Conservation (phyloP, 225 moss, liverwort and hornwort species). For the Rhytidiadelphus loreus region DNA sequence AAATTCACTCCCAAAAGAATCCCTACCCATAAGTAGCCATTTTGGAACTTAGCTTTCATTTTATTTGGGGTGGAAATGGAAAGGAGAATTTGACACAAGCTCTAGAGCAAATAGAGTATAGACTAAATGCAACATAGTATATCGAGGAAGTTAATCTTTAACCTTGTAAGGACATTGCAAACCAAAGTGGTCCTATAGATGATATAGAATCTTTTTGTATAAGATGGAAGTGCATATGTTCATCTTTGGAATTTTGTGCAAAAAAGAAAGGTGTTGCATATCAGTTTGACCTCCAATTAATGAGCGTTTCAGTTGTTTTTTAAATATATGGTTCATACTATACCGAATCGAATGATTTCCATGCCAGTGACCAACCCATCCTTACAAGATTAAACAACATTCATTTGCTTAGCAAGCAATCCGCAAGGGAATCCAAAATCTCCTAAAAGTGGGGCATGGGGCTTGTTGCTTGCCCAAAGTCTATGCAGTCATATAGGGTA, state of each 20-base stretch:
- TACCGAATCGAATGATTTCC: too few species aligned
- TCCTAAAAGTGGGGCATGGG: accelerated
- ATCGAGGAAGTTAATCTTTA: not conserved
- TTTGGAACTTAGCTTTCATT: not conserved
- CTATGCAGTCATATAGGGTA: accelerated
- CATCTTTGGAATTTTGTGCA: not conserved
- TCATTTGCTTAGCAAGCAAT: accelerated
- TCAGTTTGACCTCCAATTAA: too few species aligned
- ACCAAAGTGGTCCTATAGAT: too few species aligned
- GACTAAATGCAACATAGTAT: too few species aligned
- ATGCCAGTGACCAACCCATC: too few species aligned
- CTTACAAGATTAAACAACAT: not conserved
- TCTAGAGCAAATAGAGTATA: not conserved
- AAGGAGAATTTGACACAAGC: not conserved
- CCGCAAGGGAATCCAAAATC: accelerated
- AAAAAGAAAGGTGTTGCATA: too few species aligned
- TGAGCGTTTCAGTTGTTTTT: too few species aligned
- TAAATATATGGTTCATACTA: too few species aligned
- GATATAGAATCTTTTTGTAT: too few species aligned
- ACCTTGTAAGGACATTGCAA: accelerated
- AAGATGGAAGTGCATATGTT: too few species aligned
- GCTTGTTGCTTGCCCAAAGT: not conserved
- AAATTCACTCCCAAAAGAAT: too few species aligned
- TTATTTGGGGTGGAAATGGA: not conserved
- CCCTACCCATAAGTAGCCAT: too few species aligned